Base-by-base conservation (phyloP, 2,329 filamentous ascomycete species). In the Hymenoscyphus scutula region DNA sequence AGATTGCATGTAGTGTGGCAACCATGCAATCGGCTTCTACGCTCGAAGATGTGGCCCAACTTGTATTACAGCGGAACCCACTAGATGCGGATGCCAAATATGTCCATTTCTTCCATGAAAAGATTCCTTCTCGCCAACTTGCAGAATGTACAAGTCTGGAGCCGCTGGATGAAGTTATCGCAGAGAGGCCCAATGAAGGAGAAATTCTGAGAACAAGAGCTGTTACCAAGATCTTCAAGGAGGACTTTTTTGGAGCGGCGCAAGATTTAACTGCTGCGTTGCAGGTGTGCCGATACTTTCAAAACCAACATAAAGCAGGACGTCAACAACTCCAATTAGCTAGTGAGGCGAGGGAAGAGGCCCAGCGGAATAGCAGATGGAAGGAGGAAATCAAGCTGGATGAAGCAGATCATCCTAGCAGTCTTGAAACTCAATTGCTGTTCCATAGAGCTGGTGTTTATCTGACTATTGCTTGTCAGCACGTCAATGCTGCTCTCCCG, bases 71-170 rank as follows among this genome's bases (percentile, higher is more conserved):
- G 73, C 82, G 90, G 64, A 87, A 84, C 64, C 80, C 85, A n/a
- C 74, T 81, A 58, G 87, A 92, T 71, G 76, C 81, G 53, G 89
- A 95, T 71, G 91, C 90, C 30, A 89, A 89, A 75, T 95, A 95
- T 73, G 91, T 95, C n/a, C 89, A 95, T 73, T 95, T 94, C 77
- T 96, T 96, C 75, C 90, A 94, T 76, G 90, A 96, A 76, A 95
- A 94, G 82, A 93, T 95, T 29, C 89, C 90, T 1, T 89, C 86
- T 48, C 80, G 89, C 51, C 86, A 89, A 73, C 79, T 95, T 73
- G 89, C 87, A 38, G 85, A 91, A 70, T 87, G 83, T 69, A 93
- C 90, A 8, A 88, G 84, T 65, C 76, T 93, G 62, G 78, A 84
- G 59, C 81, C 86, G 3, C 75, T 96, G 67, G 80, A 87, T 72